Evolutionary conservation across 768 basidiomycete genomes (phyloP).

Genomic region (Psilocybe cubensis): DNA sequence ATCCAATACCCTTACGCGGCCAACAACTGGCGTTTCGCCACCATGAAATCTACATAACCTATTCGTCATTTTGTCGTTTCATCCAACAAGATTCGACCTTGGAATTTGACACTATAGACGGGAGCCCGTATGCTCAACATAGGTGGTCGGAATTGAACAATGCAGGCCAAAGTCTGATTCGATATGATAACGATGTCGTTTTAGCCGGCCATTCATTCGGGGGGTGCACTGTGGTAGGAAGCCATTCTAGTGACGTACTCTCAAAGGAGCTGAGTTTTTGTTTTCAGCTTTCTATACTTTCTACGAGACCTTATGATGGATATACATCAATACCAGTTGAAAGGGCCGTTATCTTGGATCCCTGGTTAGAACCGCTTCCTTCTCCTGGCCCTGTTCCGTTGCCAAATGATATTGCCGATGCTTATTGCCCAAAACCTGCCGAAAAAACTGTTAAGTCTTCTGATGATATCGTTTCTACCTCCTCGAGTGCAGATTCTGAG

Average conservation of each 20-base stretch:
- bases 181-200: constrained; percentile 36
- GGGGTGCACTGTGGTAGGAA: constrained; percentile 47
- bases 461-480: background rate
- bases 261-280: constrained; percentile 7
- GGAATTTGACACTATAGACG: constrained; percentile 43
- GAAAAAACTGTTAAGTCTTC: constrained; percentile 8
- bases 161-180: constrained; percentile 30
- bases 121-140: constrained; percentile 33
- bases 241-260: background rate
- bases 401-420: background rate
- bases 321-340: constrained; percentile 53
- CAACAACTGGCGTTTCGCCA: constrained; percentile 75
- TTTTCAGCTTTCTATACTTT: constrained; percentile 58
- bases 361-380: constrained; percentile 82
- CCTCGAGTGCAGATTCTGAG: background rate
- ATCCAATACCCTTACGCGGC: constrained; percentile 55
- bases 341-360: constrained; percentile 72
- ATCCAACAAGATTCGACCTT: constrained; percentile 36
- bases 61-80: constrained; percentile 61
- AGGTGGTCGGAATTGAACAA: constrained; percentile 41
- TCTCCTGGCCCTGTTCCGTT: constrained; percentile 53
- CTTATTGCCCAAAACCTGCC: background rate
- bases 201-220: constrained; percentile 52
- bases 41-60: constrained; percentile 69
- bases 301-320: constrained; percentile 45